A percentile compares a stretch with the other conserved stretches of the same genome.
These are phyloP conservation scores for Stereum hirsutum DNA, from an alignment of 1,284 basidiomycete genomes.

Conservation along the genomic window DNA sequence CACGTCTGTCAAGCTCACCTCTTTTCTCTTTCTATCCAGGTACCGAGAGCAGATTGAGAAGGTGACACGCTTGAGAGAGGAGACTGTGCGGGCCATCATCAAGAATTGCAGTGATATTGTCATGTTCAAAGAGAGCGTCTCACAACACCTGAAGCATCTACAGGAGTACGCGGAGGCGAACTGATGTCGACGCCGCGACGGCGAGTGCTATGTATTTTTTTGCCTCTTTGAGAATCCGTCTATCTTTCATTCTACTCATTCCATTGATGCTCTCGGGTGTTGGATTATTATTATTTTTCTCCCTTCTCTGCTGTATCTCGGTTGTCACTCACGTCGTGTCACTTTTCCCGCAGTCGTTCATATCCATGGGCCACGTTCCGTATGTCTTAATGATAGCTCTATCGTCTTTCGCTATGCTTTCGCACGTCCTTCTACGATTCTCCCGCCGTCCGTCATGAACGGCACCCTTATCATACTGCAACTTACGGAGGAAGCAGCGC, in stretches of 20 bases:
- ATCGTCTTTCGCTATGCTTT: too few relatives aligned
- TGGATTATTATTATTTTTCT: too few relatives aligned
- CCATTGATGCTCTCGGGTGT: too few relatives aligned
- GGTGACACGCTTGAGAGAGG: slow-evolving; percentile 59
- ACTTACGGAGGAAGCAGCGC: too few relatives aligned
- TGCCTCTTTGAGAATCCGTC: background rate
- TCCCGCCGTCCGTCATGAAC: too few relatives aligned
- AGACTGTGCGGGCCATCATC: slow-evolving; percentile 68
- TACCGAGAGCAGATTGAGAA: slow-evolving; percentile 72
- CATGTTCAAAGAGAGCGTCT: slow-evolving; percentile 68
- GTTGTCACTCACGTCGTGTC: too few relatives aligned
- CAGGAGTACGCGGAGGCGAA: slow-evolving; percentile 56
- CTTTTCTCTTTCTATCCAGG: slow-evolving; percentile 25
- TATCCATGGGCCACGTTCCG: too few relatives aligned
- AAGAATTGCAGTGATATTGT: slow-evolving; percentile 76
- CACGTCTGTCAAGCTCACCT: background rate
- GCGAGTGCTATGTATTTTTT: background rate
- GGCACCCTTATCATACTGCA: too few relatives aligned
- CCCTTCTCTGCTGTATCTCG: too few relatives aligned
- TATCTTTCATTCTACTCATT: background rate
- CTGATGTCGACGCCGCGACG: slow-evolving; percentile 24
- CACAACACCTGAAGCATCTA: slow-evolving; percentile 54
- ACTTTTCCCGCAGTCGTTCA: too few relatives aligned
- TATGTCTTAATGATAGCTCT: too few relatives aligned
- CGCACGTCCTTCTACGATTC: too few relatives aligned